Evolutionary conservation across 805 yeast species (phyloP).

Genomic region (Cyberlindnera galapagoensis): DNA sequence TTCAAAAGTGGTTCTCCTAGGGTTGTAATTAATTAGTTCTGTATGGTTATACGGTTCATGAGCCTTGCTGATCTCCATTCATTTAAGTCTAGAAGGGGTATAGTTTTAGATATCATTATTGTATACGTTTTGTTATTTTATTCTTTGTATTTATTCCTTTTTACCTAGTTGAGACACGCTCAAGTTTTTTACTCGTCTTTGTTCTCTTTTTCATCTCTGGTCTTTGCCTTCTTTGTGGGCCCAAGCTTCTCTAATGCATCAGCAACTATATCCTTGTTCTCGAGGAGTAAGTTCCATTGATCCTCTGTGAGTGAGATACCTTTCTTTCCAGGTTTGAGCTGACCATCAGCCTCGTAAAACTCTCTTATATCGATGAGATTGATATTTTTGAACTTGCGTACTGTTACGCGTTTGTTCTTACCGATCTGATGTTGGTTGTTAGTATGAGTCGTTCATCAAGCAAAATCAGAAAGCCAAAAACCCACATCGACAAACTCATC

Average conservation of each 20-base stretch:
- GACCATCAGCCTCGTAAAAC: conserved; percentile 59
- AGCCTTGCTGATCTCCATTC: too few species aligned
- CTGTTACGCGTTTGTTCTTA: conserved; percentile 62
- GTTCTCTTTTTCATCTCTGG: conserved; percentile 17
- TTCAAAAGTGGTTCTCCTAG: conserved; percentile 51
- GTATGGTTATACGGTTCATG: too few species aligned
- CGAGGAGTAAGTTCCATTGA: conserved; percentile 45
- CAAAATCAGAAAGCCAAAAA: too few species aligned
- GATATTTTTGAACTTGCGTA: conserved; percentile 61
- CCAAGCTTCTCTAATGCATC: conserved; percentile 40
- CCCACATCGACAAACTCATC: too few species aligned
- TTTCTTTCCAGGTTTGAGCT: conserved; percentile 75
- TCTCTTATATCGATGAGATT: conserved; percentile 80
- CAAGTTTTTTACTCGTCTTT: conserved; percentile 1
- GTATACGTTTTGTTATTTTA: too few species aligned
- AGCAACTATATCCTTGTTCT: conserved; percentile 39
- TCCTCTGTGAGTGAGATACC: conserved; percentile 57
- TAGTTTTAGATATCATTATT: too few species aligned
- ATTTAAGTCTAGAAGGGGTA: too few species aligned
- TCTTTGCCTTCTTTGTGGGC: conserved; percentile 25
- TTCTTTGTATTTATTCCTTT: too few species aligned
- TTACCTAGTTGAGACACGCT: too few species aligned
- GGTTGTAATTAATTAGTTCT: too few species aligned
- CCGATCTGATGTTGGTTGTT: too few species aligned
- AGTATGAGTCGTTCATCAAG: too few species aligned